Base-by-base conservation (phyloP, 805 yeast genomes). In the Wickerhamomyces chaumierensis region DNA sequence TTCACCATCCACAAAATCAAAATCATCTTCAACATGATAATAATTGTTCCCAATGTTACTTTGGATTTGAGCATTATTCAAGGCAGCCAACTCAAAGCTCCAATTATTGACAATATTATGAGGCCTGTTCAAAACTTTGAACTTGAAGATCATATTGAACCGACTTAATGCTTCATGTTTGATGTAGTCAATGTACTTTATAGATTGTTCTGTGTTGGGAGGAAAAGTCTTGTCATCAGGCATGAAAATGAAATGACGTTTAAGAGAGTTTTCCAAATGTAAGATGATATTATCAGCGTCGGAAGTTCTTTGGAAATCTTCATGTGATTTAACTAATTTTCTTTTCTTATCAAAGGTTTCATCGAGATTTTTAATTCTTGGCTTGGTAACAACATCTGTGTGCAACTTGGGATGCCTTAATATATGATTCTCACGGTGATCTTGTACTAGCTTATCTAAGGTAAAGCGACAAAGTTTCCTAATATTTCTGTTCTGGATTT, bases 1-100 rank as follows among this genome's bases (percentile, higher is more conserved):
- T 25, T 25, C 29, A 9, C 29, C 29, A 8, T 25, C 29, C 4
- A 4, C 29, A 13, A 15, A 31, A 11, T 19, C 14, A 29, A 13
- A 17, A 34, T 38, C 37, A 25, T 38, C 18, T 28, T 38, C 37
- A 25, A 29, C 15, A 35, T 20, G 11, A 9, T 38, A 14, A 25
- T 38, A 23, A 17, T 12, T 15, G 28, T 27, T 21, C 32, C 36
- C 17, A 23, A 36, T n/a, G 6, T 34, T 14, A 27, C 36, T 14
- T 13, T 29, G 27, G 34, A 13, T 9, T 4, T 20, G 18, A 21
- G 23, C 21, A 11, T 21, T 14, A 21, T 33, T 20, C 35, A 17
- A 33, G 5, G 17, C 35, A 18, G 9, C 35, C 13, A n/a, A n/a
- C 21, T 25, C 29, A 13, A 25, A 25, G 12, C 29, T 25, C 29